A percentile compares a stretch with the other conserved stretches of the same genome.
phyloP scores from a whole-genome alignment of 805 yeast genomes.

The Saturnispora halmiae region DNA sequence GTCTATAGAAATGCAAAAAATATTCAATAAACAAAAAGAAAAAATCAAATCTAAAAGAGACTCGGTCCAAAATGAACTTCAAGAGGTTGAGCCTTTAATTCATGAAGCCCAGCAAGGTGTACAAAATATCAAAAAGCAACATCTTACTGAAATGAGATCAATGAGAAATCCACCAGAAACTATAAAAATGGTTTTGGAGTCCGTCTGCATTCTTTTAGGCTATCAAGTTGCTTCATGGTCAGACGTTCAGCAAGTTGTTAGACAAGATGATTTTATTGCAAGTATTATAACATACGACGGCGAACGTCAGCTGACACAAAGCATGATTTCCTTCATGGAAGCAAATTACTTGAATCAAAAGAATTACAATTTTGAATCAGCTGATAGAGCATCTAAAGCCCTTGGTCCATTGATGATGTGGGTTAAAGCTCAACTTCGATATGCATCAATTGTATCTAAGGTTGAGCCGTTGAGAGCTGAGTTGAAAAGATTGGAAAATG shows the following conservation, averaged over 20 bases:
- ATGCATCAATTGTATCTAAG: constrained; percentile 56
- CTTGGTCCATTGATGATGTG: constrained; percentile 88
- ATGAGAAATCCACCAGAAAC: constrained; percentile 88
- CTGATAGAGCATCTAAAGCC: constrained; percentile 85
- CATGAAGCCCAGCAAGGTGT: constrained; percentile 81
- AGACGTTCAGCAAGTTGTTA: constrained; percentile 69
- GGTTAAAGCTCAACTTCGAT: constrained; percentile 86
- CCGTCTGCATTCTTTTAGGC: constrained; percentile 79
- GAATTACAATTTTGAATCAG: constrained; percentile 62
- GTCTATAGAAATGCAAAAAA: constrained; percentile 63
- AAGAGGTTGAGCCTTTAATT: constrained; percentile 75
- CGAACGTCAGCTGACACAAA: constrained; percentile 44
- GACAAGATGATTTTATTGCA: constrained; percentile 81
- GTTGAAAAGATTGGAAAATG: constrained; percentile 48
- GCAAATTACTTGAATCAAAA: constrained; percentile 49
- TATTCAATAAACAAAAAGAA: constrained; percentile 57
- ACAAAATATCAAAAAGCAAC: constrained; percentile 87
- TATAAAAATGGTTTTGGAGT: constrained; percentile 75
- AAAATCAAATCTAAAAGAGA: constrained; percentile 46
- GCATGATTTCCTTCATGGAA: constrained; percentile 49
- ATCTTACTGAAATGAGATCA: constrained; percentile 78
- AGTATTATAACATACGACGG: constrained; percentile 70
- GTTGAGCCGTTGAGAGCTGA: constrained; percentile 70
- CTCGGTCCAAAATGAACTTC: constrained; percentile 55
- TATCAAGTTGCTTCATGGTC: constrained; percentile 62